These are phyloP conservation scores for Chamaecrista fasciculata DNA, from an alignment of 306 rosid genomes.

Conservation along the genomic window DNA sequence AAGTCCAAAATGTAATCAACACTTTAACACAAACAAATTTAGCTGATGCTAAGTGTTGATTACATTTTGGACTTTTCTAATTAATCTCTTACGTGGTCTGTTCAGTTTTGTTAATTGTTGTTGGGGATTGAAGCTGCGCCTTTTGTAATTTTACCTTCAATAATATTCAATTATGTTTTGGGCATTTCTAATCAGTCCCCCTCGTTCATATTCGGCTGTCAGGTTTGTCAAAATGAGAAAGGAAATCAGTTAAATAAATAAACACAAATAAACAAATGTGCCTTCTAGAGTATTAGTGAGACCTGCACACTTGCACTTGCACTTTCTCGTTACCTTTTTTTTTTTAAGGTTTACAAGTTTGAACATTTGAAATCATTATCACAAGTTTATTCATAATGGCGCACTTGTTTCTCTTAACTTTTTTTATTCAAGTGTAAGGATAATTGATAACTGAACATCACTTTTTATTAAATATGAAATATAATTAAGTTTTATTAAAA, in stretches of 20 bases:
- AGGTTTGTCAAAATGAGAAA: neutral
- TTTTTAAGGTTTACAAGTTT: neutral
- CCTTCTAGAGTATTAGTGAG: neutral
- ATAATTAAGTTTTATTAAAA: too few relatives aligned
- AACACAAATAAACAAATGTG: neutral
- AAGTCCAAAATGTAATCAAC: too few relatives aligned
- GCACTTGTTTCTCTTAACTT: neutral
- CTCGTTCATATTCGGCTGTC: neutral
- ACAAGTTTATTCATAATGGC: neutral
- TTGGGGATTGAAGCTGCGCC: too few relatives aligned
- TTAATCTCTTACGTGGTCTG: too few relatives aligned
- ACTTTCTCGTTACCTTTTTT: neutral
- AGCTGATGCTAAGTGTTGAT: too few relatives aligned
- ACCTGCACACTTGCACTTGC: neutral
- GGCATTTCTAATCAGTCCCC: neutral
- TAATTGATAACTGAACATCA: too few relatives aligned
- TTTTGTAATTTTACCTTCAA: neutral
- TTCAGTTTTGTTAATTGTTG: too few relatives aligned
- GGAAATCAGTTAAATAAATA: neutral
- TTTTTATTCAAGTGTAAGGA: too few relatives aligned
- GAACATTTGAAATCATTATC: neutral
- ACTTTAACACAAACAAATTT: too few relatives aligned
- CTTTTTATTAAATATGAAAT: too few relatives aligned
- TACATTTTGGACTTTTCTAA: neutral
- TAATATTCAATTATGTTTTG: neutral